Evolutionary conservation across 306 rosid species (phyloP), one percentile per base, ranked within the genome.

Genomic region (Gleditsia sinensis): DNA sequence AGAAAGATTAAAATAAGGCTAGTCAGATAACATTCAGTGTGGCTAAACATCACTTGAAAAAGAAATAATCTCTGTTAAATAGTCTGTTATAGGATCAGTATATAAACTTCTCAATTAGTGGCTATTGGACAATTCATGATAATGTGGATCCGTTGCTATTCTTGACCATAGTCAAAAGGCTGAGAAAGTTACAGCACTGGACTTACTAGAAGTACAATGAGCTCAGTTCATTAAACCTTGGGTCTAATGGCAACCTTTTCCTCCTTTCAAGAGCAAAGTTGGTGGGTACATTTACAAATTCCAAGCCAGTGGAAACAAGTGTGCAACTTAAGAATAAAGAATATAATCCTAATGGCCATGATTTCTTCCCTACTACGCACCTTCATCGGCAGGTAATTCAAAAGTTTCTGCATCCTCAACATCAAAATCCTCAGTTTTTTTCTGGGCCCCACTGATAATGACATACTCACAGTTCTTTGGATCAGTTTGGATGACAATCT

Each of bases 351-450:
- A 7, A 69, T 3, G 14, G 7, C 67, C 16, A 61, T 67, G 16
- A 49, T 25, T 20, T 50, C 5, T 17, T 71, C 32, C 40, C 51
- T 43, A 53, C 3, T 63, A 61, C 71, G 34, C 4, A 90, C 98
- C 98, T 90, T 93, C 98, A 69, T 88, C 91, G 12, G 93, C 93
- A 66, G 98, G 93, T 32, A 93, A 86, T 72, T 70, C 98, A 69
- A 93, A 79, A 67, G 95, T 88, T 79, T 93, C 98, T 7, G 95
- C 98, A 83, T 93, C 98, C 85, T 88, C 97, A 39, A 89, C 54
- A 69, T 93, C 98, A 72, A 23, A 93, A 14, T 79, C 98, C 85
- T 88, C 98, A 7, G 80, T 84, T 84, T 93, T 93, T 60, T 45
- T 73, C 63, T 84, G 86, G 34, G 93, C 98, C 40, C 98, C 98